phyloP scores from a whole-genome alignment of 805 yeast genomes.

The Ogataea chonburiensis region DNA sequence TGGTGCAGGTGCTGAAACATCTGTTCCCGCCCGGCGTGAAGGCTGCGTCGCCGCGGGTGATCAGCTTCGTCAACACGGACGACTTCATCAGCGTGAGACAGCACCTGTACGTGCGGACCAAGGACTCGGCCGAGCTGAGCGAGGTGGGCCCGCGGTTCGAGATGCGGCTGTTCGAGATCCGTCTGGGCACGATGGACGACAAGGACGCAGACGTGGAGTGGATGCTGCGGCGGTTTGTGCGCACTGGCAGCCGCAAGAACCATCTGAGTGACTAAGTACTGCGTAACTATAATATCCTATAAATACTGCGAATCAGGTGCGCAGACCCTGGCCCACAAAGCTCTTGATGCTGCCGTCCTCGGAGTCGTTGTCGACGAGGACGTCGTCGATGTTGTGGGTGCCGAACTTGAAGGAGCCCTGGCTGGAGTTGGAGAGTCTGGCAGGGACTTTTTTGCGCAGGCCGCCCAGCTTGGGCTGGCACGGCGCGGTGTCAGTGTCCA shows the following conservation, averaged over 20 bases:
- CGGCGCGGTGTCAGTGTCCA: slow-evolving; percentile 17
- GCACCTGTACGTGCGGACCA: slow-evolving; percentile 87
- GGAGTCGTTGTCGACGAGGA: slow-evolving; percentile 20
- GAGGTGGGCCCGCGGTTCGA: slow-evolving; percentile 99
- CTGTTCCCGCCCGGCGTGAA: slow-evolving; percentile 97
- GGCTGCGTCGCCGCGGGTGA: slow-evolving; percentile 84
- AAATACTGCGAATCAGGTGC: slow-evolving; percentile 14
- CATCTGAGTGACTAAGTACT: slow-evolving; percentile 48
- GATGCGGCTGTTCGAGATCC: slow-evolving; percentile 86
- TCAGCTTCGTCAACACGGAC: slow-evolving; percentile 84
- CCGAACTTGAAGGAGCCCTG: slow-evolving; percentile 9
- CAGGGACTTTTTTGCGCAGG: slow-evolving; percentile 21
- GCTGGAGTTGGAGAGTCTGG: slow-evolving; percentile 12
- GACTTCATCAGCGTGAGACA: slow-evolving; percentile 95
- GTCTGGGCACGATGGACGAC: slow-evolving; percentile 88
- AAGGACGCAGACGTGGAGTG: slow-evolving; percentile 98
- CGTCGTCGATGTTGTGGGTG: slow-evolving; percentile 21
- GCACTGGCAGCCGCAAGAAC: slow-evolving; percentile 95
- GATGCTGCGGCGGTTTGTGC: slow-evolving; percentile 87
- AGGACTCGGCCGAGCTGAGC: slow-evolving; percentile 85
- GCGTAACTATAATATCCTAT: slow-evolving; percentile 5
- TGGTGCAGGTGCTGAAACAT: slow-evolving; percentile 77
- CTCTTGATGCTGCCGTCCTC: slow-evolving; percentile 27
- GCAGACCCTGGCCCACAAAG: slow-evolving; percentile 35
- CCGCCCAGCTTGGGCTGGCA: slow-evolving; percentile 24